Evolutionary conservation across 2,329 filamentous ascomycete genomes (phyloP), one percentile per base, ranked within the genome.

Genomic region (Fusarium anthophilum): DNA sequence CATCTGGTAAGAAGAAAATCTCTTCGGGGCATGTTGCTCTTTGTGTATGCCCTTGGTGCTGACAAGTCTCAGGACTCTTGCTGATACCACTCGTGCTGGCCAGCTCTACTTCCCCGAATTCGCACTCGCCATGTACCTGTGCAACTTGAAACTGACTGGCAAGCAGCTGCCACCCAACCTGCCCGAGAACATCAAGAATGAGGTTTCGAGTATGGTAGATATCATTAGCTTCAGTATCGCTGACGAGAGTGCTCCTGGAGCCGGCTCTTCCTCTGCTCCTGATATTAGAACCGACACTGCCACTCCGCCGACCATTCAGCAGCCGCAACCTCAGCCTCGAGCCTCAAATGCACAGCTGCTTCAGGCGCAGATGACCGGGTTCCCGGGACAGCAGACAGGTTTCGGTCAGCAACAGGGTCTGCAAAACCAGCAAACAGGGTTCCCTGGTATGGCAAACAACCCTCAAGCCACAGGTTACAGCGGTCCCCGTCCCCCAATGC

Each of bases 181-280:
- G 15, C 96, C 96, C 1, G 95, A 98, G 38, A 92, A 91, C 67
- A 92, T 99, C 74, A 93, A 91, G 85, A 99, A 99, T 79, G 96
- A 99, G 82, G 96, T 99, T 24, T 98, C 96, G 8, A 98, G 96
- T 83, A 98, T 99, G 95, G 96, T 99, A 45, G 96, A 99, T 80
- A 99, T 99, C 64, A 99, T 99, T 80, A 98, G 95, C 68, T 99
- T 99, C 81, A 94, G 92, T 76, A 90, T 98, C 30, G 91, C 90
- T 2, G 96, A 99, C 74, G 92, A 96, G 35, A 86, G 84, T 10
- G 80, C 80, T 45, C 83, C 88, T 26, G 82, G 88, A 86, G 35
- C 77, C 83, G 8, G 86, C 86, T 61, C 94, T 81, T 90, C 90
- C 22, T 92, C 94, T 2, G 51, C 68, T 28, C 69, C 72, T 38